Base-by-base conservation (phyloP, 345 rosid genomes). In the Carallia pectinifolia region DNA sequence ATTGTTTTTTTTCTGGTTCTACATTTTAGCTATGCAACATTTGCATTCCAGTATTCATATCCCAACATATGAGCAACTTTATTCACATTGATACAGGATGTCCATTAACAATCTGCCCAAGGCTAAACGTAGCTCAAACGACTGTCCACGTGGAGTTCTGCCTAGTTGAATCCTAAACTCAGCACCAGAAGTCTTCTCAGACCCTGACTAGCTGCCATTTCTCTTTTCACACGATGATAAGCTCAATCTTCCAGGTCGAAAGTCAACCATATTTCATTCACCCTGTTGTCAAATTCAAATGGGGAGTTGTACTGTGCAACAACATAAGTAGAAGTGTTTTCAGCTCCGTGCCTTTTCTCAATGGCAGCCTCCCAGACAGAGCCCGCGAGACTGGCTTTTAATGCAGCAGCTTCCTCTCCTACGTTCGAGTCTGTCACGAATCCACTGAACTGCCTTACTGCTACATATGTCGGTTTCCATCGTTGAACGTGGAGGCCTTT, bases 281-380 rank as follows among this genome's bases (percentile, higher is more conserved):
- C 91, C 50, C 97, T 82, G 61, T 83, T 64, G 1, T 78, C 38
- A 71, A 73, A 89, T 62, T 93, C 93, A 50, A 93, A 91, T 1
- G 98, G 98, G 16, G 98, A 91, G 71, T 93, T 93, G 61, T 91
- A 93, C 81, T 91, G 97, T 0, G 96, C 92, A 13, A 93, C 96
- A 0, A 72, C 87, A 69, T 93, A 93, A 18, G 71, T 82, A 0
- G 90, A 76, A 69, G 77, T 60, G 0, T 77, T 6, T 40, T 68
- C 73, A 9, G 54, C 68, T 29, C 53, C 70, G 18, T 27, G 86
- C 71, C 82, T 84, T 73, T 86, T 86, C 71, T 80, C 69, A 16
- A 93, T 83, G 7, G 92, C 92, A 27, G 64, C 74, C 9, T 81
- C 85, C 98, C 96, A 91, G 1, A 37, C 38, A 3, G 94, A 83